Evolutionary conservation across 768 basidiomycete genomes (phyloP), one percentile per base, ranked within the genome.

Genomic region (Dacryopinax spathularia): DNA sequence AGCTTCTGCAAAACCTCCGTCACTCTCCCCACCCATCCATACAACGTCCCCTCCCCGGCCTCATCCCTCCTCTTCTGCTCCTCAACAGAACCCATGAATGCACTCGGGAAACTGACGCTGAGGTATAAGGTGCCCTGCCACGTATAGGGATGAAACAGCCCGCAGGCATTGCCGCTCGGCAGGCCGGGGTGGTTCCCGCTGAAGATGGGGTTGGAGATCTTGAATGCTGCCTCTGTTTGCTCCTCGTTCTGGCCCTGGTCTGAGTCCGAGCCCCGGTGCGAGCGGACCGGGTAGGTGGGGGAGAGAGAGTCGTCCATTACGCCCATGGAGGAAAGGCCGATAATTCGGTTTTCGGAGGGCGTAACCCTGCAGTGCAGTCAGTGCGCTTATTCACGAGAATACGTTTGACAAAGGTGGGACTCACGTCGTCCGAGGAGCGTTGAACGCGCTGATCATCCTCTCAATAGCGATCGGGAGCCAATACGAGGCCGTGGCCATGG

Each of bases 301-400:
- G 48, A 56, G 48, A 56, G 48, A 10, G 48, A 56, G 29, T 56
- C 48, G 48, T 56, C 48, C 48, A 56, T 56, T 29, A 56, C 25
- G 25, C 48, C 48, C 48, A 56, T 56, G 13, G 48, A 56, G 13
- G 48, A 56, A 20, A 56, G 25, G 48, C 31, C 31, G 13, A 56
- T 29, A 6, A 56, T 29, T 20, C 31, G 25, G 48, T 56, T 56
- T 56, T 20, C 25, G 48, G 48, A 56, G 15, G 25, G 29, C 9
- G 5, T 29, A 27, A 31, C 48, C 29, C 13, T 25, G 20, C 7
- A 3, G n/a, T 29, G 25, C 48, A n/a, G 48, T 29, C 31, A 5
- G 6, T 5, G 5, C 31, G 15, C 31, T 6, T 3, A 29, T 56
- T 29, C 13, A 3, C 6, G 3, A 29, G 48, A 6, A 29, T n/a